Evolutionary conservation across 2,329 filamentous ascomycete species (phyloP).

Genomic region (Hypocrella siamensis): DNA sequence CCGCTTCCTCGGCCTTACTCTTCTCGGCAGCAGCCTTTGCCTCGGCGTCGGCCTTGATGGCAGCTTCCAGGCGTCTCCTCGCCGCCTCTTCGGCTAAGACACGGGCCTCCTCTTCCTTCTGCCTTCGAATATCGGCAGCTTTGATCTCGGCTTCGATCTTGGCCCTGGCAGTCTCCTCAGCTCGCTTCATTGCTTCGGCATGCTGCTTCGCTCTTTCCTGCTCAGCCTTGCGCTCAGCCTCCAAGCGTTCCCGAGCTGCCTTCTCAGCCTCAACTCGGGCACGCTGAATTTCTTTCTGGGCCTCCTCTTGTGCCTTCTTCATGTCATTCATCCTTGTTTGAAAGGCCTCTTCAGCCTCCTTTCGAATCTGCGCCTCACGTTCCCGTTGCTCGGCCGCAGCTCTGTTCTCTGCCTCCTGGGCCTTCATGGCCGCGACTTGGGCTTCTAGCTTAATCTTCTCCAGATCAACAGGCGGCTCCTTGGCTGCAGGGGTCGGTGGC

Average conservation of each 20-base stretch:
- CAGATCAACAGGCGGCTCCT: slow-evolving; percentile 29
- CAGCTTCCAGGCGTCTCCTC: slow-evolving; percentile 22
- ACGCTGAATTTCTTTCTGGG: slow-evolving; percentile 29
- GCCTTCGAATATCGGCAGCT: slow-evolving; percentile 26
- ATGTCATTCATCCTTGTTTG: slow-evolving; percentile 23
- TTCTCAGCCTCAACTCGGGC: slow-evolving; percentile 29
- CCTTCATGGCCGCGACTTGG: slow-evolving; percentile 26
- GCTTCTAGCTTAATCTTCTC: slow-evolving; percentile 47
- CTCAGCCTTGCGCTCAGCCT: slow-evolving; percentile 26
- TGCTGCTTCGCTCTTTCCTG: slow-evolving; percentile 26
- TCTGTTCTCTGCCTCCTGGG: slow-evolving; percentile 27
- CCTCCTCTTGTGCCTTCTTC: slow-evolving; percentile 26
- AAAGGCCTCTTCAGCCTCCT: slow-evolving; percentile 30
- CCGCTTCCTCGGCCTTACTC: slow-evolving; percentile 26
- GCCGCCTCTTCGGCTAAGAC: slow-evolving; percentile 32
- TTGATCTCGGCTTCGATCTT: slow-evolving; percentile 24
- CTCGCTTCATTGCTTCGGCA: slow-evolving; percentile 17
- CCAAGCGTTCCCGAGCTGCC: slow-evolving; percentile 26
- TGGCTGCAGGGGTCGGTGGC: slow-evolving; percentile 18
- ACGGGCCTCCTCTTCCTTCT: slow-evolving; percentile 22
- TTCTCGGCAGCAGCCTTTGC: slow-evolving; percentile 25
- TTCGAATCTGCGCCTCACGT: slow-evolving; percentile 26
- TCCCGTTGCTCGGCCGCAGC: slow-evolving; percentile 27
- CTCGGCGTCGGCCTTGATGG: slow-evolving; percentile 23
- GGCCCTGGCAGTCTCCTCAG: slow-evolving; percentile 20